Percentiles rank a stretch among this genome's conserved stretches.
phyloP scores from a whole-genome alignment of 192 early-diverging fungal genomes.

The Diversispora eburnea region DNA sequence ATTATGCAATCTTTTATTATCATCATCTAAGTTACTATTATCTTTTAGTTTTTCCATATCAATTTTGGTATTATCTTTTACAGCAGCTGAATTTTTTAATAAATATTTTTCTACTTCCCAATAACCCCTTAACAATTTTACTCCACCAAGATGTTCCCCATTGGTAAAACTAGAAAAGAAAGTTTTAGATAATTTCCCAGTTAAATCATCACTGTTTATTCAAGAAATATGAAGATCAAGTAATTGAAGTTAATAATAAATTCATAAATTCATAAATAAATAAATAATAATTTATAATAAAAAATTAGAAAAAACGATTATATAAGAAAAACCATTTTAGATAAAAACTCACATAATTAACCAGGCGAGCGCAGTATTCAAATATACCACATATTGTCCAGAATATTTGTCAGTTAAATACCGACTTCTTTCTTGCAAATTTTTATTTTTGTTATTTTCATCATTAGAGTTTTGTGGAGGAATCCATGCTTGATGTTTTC shows the following conservation, averaged over 20 bases:
- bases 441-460: slow-evolving; percentile 31
- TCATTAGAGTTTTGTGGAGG: slow-evolving; percentile 19
- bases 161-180: slow-evolving; percentile 62
- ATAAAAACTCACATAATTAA: slow-evolving; percentile 41
- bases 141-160: slow-evolving; percentile 59
- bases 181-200: slow-evolving; percentile 59
- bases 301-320: too few species aligned
- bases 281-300: too few species aligned
- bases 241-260: background rate
- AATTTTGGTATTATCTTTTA: slow-evolving; percentile 39
- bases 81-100: slow-evolving; percentile 39
- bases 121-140: slow-evolving; percentile 73
- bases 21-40: background rate
- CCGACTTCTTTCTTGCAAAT: slow-evolving; percentile 58
- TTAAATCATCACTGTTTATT: slow-evolving; percentile 52
- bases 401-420: slow-evolving; percentile 72
- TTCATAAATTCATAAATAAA: background rate
- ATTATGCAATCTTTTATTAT: background rate
- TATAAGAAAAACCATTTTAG: background rate
- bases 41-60: background rate
- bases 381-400: slow-evolving; percentile 69
- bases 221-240: background rate
- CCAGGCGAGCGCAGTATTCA: slow-evolving; percentile 56
- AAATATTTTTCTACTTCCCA: slow-evolving; percentile 63
- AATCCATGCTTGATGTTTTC: slow-evolving; percentile 61